phyloP scores from a whole-genome alignment of 2,329 filamentous ascomycete species.

The Stagonosporopsis chrysanthemi region DNA sequence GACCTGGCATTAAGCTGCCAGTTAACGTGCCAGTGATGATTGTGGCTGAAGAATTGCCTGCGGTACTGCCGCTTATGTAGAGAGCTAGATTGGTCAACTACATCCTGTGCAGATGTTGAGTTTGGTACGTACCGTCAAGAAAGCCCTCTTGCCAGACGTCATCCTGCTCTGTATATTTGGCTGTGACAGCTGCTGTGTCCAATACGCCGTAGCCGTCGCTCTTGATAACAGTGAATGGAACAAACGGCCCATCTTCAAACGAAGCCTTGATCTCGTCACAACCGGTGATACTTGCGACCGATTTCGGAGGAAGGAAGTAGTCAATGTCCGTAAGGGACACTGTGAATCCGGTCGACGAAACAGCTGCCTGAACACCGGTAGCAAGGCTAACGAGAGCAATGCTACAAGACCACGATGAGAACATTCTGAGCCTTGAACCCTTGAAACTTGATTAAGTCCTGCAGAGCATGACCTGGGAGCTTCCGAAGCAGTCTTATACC shows the following conservation, averaged over 20 bases:
- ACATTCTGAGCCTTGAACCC: conserved; percentile 17
- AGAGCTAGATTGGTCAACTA: conserved; percentile 26
- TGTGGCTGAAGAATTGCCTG: conserved; percentile 29
- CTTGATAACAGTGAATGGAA: conserved; percentile 51
- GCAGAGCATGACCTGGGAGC: background rate
- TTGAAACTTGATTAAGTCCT: background rate
- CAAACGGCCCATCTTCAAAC: conserved; percentile 35
- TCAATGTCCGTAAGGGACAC: conserved; percentile 49
- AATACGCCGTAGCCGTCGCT: conserved; percentile 29
- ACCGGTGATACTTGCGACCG: conserved; percentile 44
- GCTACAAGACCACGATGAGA: conserved; percentile 8
- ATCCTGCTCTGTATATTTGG: conserved; percentile 45
- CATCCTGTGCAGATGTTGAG: background rate
- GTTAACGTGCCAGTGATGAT: conserved; percentile 27
- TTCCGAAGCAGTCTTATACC: conserved; percentile 2
- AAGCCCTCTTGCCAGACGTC: conserved; percentile 55
- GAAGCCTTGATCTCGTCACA: conserved; percentile 27
- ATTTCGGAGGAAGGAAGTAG: conserved; percentile 52
- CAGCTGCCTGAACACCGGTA: conserved; percentile 25
- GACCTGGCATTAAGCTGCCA: conserved; percentile 52
- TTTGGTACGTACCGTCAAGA: conserved; percentile 37
- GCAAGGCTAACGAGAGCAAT: conserved; percentile 14
- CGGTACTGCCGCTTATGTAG: conserved; percentile 27
- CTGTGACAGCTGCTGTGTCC: conserved; percentile 31
- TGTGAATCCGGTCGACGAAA: conserved; percentile 51